Evolutionary conservation across 2,329 filamentous ascomycete species (phyloP).

Genomic region (Curvularia sp.): DNA sequence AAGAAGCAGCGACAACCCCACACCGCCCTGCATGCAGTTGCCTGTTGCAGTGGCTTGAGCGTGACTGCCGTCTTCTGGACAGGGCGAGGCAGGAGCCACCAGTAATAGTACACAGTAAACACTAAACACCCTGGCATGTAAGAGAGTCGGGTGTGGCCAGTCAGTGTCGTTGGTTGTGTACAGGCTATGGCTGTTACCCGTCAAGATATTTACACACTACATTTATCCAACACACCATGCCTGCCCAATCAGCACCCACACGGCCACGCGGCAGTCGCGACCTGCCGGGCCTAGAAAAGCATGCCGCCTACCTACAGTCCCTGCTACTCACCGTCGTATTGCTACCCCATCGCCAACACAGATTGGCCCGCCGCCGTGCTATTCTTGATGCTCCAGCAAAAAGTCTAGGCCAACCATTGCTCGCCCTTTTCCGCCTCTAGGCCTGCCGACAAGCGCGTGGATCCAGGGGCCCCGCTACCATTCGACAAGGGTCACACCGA

Average conservation of each 20-base stretch:
- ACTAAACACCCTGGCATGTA: conserved; percentile 7
- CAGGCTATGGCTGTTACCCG: conserved; percentile 22
- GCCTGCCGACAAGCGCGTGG: conserved; percentile 8
- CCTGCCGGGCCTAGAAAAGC: conserved; percentile 12
- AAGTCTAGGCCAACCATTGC: conserved; percentile 19
- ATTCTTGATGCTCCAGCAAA: conserved; percentile 1
- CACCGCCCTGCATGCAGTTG: background rate
- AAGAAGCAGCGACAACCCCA: background rate
- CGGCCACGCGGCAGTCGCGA: conserved; percentile 19
- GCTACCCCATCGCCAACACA: background rate
- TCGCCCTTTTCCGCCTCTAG: conserved; percentile 4
- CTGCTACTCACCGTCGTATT: background rate
- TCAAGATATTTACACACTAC: background rate
- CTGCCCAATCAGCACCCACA: conserved; percentile 10
- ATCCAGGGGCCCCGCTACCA: conserved; percentile 26
- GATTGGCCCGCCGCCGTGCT: conserved; percentile 16
- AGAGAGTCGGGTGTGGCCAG: conserved; percentile 16
- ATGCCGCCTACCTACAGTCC: background rate
- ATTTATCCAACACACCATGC: background rate
- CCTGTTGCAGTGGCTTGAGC: too few species aligned
- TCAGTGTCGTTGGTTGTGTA: conserved; percentile 25
- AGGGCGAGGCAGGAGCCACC: too few species aligned
- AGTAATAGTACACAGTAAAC: background rate
- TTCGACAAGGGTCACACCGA: conserved; percentile 24
- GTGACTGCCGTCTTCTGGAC: background rate